Percentiles rank a stretch among this genome's conserved stretches.
Conservation (phyloP, 2,329 filamentous ascomycete genomes). For the Cladobotryum mycophilum region DNA sequence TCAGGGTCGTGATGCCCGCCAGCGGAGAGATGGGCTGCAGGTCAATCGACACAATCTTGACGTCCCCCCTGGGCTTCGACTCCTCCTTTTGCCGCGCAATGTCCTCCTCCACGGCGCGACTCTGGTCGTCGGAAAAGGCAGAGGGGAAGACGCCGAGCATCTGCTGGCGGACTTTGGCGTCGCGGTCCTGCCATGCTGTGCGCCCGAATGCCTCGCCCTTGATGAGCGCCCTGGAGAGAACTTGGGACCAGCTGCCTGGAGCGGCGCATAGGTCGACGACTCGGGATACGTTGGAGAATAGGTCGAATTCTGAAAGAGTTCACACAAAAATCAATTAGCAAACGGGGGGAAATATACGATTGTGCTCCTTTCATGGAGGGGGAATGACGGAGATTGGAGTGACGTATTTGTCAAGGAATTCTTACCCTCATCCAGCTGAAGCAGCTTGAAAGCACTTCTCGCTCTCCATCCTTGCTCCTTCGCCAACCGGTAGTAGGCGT, state of each 20-base stretch:
- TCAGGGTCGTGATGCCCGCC: conserved; percentile 83
- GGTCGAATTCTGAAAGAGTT: conserved; percentile 67
- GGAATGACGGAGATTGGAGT: neutral
- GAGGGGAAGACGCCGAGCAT: conserved; percentile 46
- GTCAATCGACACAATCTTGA: conserved; percentile 94
- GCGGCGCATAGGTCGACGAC: conserved; percentile 96
- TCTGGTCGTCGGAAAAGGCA: conserved; percentile 17
- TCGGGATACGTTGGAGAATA: conserved; percentile 82
- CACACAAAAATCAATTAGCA: neutral
- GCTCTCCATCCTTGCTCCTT: conserved; percentile 99
- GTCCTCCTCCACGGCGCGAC: conserved; percentile 10
- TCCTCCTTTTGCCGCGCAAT: conserved; percentile 21
- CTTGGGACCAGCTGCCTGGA: conserved; percentile 95
- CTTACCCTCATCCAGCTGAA: conserved; percentile 80
- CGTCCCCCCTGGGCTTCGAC: conserved; percentile 52
- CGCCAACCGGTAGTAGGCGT: conserved; percentile 94
- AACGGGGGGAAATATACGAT: conserved; percentile 10
- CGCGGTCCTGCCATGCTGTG: conserved; percentile 78
- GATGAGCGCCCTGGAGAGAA: conserved; percentile 86
- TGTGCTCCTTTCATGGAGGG: neutral
- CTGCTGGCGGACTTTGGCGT: conserved; percentile 57
- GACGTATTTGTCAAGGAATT: neutral
- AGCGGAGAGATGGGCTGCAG: conserved; percentile 92
- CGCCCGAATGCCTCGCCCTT: conserved; percentile 88
- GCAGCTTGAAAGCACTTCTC: conserved; percentile 90